Base-by-base conservation (phyloP, 208 protist genomes). In the Jaenimonas drosophilae region DNA sequence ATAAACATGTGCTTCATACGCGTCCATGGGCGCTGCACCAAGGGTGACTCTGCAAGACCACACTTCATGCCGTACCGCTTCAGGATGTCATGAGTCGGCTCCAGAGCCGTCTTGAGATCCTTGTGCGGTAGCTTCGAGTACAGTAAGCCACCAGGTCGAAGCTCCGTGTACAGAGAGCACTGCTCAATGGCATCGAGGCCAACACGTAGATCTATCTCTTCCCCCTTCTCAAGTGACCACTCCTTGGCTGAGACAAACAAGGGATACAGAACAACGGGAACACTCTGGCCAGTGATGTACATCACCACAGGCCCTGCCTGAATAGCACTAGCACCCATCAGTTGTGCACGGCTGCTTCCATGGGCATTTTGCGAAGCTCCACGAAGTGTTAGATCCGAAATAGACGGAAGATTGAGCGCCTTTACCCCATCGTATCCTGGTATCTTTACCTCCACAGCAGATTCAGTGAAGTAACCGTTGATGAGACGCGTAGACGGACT, bases 1-100 rank as follows among this genome's bases (percentile, higher is more conserved):
- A 93, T 88, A 56, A 88, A 87, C 76, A 90, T 88, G 59, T 93
- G 78, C 12, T 65, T 60, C 85, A 93, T 90, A 11, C 72, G 64
- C 40, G 80, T 89, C 78, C 80, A 93, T 26, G 85, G 76, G 16
- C 85, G 72, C 27, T 71, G 72, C n/a, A 86, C 80, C 11, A 88
- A 54, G 26, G 85, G 85, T 6, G 81, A 91, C 58, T 90, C 80
- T 4, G 85, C 63, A 19, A 90, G 47, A 4, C 66, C 78, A 42
- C 73, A 86, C 61, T 75, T 69, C 77, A 93, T 84, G 28, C 85
- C 85, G 32, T 87, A 87, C 4, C 75, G 64, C 43, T 65, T 54
- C 24, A 90, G 66, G 19, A 67, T 69, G 32, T 67, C 70, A 29
- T 71, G 73, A 14, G 71, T 41, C 9, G 76, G 66, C 49, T 84